Percentiles rank a stretch among this genome's conserved stretches.
Evolutionary conservation across 2,329 filamentous ascomycete genomes (phyloP).

Genomic region (Hypoxylon sp.): DNA sequence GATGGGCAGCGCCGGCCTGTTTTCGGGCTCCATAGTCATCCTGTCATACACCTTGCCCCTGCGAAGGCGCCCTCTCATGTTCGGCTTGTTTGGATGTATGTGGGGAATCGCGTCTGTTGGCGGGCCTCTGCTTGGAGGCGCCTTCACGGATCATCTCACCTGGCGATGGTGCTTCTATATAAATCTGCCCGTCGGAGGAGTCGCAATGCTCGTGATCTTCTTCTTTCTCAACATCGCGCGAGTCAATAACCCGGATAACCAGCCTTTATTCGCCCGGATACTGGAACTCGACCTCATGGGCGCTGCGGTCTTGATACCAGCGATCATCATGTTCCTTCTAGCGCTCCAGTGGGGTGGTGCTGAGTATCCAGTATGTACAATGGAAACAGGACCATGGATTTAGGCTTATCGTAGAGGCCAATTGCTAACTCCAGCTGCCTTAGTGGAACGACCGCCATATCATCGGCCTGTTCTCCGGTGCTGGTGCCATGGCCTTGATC

Average conservation of each 20-base stretch:
- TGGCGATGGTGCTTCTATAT: constrained; percentile 49
- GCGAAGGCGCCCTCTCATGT: constrained; percentile 32
- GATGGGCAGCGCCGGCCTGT: constrained; percentile 50
- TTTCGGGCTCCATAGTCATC: constrained; percentile 44
- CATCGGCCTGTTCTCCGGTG: constrained; percentile 67
- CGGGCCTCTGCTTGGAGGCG: constrained; percentile 44
- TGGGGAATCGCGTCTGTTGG: constrained; percentile 42
- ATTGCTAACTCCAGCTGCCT: constrained; percentile 8
- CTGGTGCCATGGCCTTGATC: constrained; percentile 60
- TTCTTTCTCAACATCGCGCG: constrained; percentile 46
- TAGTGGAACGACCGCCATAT: constrained; percentile 64
- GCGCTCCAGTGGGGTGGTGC: constrained; percentile 71
- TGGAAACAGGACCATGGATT: neutral
- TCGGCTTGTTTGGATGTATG: constrained; percentile 42
- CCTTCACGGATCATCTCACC: constrained; percentile 41
- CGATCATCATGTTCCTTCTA: constrained; percentile 67
- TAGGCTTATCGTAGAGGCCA: neutral
- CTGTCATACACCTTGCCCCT: constrained; percentile 41
- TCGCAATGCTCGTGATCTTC: constrained; percentile 51
- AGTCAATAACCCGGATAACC: constrained; percentile 31
- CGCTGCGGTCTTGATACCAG: constrained; percentile 53
- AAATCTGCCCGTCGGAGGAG: constrained; percentile 45
- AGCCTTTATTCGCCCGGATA: constrained; percentile 20
- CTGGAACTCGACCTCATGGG: constrained; percentile 33
- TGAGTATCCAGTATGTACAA: constrained; percentile 56